phyloP scores from a whole-genome alignment of 257 asterid genomes.

The Forsythia viridissima region DNA sequence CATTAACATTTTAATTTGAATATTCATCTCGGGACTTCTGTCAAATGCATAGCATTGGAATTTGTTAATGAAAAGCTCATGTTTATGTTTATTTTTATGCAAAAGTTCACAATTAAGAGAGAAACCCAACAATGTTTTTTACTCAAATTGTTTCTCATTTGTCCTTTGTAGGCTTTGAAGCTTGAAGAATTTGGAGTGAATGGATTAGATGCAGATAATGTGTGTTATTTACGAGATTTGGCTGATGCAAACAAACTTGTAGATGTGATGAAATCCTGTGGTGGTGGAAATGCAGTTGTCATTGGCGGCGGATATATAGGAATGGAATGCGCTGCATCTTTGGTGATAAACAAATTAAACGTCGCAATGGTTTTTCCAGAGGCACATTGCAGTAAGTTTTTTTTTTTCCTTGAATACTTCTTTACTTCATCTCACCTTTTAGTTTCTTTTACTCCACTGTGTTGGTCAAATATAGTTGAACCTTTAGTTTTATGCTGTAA shows the following conservation, averaged over 20 bases:
- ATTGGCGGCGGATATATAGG: constrained; percentile 94
- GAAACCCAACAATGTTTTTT: constrained; percentile 7
- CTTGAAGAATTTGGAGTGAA: constrained; percentile 92
- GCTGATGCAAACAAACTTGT: constrained; percentile 81
- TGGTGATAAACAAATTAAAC: constrained; percentile 72
- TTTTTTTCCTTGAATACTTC: not conserved
- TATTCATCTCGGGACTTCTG: not conserved
- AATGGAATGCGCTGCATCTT: constrained; percentile 92
- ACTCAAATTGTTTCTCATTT: constrained; percentile 27
- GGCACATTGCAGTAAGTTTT: constrained; percentile 75
- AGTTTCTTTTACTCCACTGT: not conserved
- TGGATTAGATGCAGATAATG: constrained; percentile 73
- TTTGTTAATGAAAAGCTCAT: not conserved
- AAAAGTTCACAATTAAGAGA: not conserved
- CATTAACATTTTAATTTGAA: not conserved
- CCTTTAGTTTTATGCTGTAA: not conserved
- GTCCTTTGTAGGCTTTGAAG: constrained; percentile 66
- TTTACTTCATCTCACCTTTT: not conserved
- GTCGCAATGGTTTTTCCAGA: constrained; percentile 93
- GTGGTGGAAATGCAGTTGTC: constrained; percentile 80
- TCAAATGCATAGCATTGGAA: not conserved
- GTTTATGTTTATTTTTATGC: not conserved
- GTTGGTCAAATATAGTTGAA: not conserved
- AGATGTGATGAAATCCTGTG: constrained; percentile 58
- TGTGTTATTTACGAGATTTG: constrained; percentile 76